These are phyloP conservation scores for Kingdonia uniflora DNA, from an alignment of 164 flowering plant species.

Conservation along the genomic window DNA sequence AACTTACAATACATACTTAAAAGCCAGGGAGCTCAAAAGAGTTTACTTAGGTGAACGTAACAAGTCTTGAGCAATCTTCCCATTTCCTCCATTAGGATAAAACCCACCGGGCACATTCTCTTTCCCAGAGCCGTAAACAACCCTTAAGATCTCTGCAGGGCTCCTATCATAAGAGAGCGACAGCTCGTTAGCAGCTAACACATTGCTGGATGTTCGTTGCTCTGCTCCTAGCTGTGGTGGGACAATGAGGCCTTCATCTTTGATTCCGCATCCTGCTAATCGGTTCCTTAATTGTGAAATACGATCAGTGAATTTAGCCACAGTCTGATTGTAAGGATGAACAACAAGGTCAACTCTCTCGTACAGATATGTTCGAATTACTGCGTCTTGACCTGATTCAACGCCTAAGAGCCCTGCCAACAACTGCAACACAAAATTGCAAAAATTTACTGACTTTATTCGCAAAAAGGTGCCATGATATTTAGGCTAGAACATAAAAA, in stretches of 20 bases:
- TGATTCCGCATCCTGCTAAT: slow-evolving; percentile 9
- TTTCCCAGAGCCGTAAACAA: slow-evolving; percentile 5
- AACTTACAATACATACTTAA: no score
- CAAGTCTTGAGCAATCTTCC: slow-evolving; percentile 6
- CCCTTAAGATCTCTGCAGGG: slow-evolving; percentile 7
- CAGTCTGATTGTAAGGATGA: slow-evolving; percentile 11
- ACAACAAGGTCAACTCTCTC: slow-evolving; percentile 4
- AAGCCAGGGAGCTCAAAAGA: no score
- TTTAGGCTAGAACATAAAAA: no score
- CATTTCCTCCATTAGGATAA: slow-evolving; percentile 8
- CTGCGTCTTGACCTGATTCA: slow-evolving; percentile 12
- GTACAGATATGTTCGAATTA: slow-evolving; percentile 9
- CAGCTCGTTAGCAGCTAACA: slow-evolving; percentile 2
- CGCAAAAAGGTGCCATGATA: no score
- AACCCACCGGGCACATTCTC: slow-evolving; percentile 12
- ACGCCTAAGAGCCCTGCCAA: slow-evolving; percentile 8
- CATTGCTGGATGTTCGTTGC: slow-evolving; percentile 9
- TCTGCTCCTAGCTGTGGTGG: slow-evolving; percentile 9
- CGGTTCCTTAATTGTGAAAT: slow-evolving; percentile 6
- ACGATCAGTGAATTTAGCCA: slow-evolving; percentile 5
- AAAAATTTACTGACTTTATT: no score
- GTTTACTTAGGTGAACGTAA: no score
- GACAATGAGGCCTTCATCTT: slow-evolving; percentile 8
- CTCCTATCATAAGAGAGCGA: slow-evolving; percentile 7
- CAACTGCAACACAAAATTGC: no score